Conservation (phyloP, 148 eudicot species). For the Camellia granthamiana region DNA sequence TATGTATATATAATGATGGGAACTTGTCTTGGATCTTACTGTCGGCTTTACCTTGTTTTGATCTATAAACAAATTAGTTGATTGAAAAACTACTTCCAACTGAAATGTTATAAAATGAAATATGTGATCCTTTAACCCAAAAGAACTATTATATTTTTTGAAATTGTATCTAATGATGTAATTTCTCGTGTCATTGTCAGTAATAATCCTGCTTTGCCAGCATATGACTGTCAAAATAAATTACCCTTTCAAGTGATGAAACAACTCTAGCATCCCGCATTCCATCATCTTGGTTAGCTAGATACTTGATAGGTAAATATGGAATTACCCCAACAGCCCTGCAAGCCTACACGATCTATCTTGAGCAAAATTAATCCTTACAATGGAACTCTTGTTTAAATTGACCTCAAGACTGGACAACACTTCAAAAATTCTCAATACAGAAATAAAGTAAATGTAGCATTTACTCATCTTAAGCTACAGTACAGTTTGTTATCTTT, state of each 20-base stretch:
- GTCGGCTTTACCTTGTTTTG: background rate
- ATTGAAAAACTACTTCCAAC: background rate
- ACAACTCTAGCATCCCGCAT: background rate
- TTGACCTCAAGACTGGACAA: too few relatives aligned
- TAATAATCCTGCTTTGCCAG: background rate
- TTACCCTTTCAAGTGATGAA: background rate
- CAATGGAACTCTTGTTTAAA: too few relatives aligned
- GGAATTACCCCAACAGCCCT: too few relatives aligned
- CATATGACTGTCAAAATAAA: background rate
- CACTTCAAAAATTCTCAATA: too few relatives aligned
- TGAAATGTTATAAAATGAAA: background rate
- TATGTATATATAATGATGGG: background rate
- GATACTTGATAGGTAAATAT: too few relatives aligned
- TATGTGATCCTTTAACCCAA: background rate
- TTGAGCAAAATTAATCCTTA: too few relatives aligned
- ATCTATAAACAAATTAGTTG: background rate
- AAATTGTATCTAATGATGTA: background rate
- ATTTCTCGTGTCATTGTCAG: background rate
- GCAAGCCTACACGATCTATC: too few relatives aligned
- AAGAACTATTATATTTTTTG: background rate
- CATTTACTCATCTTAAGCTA: too few relatives aligned
- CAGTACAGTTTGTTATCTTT: too few relatives aligned
- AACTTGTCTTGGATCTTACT: background rate
- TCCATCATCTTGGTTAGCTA: background rate
- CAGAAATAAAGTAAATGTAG: too few relatives aligned